A percentile compares a stretch with the other conserved stretches of the same genome.
phyloP scores from a whole-genome alignment of 163 green algal genomes.

The Chlamydomonas reinhardtii region DNA sequence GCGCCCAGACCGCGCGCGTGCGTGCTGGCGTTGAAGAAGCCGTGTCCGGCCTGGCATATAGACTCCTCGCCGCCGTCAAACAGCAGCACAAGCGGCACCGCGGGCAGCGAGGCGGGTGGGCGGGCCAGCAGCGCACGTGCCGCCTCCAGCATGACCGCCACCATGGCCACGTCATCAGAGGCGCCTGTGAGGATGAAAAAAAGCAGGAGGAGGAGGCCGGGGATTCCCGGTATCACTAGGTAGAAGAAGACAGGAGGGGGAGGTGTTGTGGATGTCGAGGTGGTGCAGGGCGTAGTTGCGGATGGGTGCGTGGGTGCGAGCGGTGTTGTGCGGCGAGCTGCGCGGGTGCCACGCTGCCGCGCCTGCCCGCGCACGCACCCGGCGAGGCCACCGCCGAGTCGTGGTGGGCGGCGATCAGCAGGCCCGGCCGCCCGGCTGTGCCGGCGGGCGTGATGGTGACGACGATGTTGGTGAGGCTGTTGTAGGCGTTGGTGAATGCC shows the following conservation, averaged over 20 bases:
- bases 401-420: conserved; percentile 34
- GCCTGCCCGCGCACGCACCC: background rate
- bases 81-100: conserved; percentile 56
- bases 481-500: conserved; percentile 47
- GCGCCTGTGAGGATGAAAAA: too few species aligned
- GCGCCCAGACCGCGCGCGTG: conserved; percentile 7
- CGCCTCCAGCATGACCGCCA: conserved; percentile 52
- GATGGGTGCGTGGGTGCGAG: too few species aligned
- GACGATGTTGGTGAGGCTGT: conserved; percentile 9
- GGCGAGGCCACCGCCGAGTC: conserved; percentile 38
- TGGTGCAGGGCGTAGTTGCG: too few species aligned
- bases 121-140: conserved; percentile 35
- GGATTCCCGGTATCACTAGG: too few species aligned
- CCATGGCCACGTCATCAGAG: conserved; percentile 37
- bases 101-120: background rate
- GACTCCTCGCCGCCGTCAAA: conserved; percentile 62
- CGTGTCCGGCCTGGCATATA: conserved; percentile 54
- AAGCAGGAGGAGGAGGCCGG: too few species aligned
- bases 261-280: too few species aligned
- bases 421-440: background rate
- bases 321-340: too few species aligned
- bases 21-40: conserved; percentile 24
- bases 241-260: background rate
- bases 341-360: background rate
- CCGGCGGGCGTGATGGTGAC: conserved; percentile 20